Percentiles rank a stretch among this genome's conserved stretches.
phyloP scores from a whole-genome alignment of 148 eudicot genomes.

The Cornus kousa region DNA sequence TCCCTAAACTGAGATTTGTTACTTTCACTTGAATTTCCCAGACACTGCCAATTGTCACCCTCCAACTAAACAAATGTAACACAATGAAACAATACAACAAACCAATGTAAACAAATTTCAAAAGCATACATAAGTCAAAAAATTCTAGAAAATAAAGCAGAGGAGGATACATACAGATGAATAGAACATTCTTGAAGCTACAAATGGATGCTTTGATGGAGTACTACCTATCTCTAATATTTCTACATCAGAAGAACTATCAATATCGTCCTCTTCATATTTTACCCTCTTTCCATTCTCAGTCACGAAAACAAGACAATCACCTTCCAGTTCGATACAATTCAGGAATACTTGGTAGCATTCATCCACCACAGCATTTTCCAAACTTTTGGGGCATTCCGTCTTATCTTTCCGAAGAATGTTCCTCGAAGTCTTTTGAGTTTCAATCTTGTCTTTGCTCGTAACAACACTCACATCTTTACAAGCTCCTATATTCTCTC shows the following conservation, averaged over 20 bases:
- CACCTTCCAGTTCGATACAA: constrained; percentile 8
- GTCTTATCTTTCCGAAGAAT: background rate
- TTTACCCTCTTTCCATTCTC: constrained; percentile 17
- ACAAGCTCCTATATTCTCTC: background rate
- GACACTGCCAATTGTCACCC: constrained; percentile 8
- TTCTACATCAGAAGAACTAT: constrained; percentile 15
- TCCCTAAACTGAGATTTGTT: constrained; percentile 10
- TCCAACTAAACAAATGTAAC: constrained; percentile 1
- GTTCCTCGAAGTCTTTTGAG: background rate
- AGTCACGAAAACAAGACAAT: constrained; percentile 13
- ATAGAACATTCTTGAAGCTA: background rate
- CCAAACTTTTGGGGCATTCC: background rate
- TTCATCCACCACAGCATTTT: constrained; percentile 5
- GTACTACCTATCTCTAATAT: background rate
- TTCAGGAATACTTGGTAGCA: constrained; percentile 13
- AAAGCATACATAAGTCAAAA: background rate
- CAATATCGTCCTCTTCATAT: constrained; percentile 16
- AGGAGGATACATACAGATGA: constrained; percentile 24
- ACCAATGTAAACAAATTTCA: background rate
- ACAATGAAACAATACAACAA: background rate
- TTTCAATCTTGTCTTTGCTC: background rate
- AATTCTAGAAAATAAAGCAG: background rate
- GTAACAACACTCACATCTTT: background rate
- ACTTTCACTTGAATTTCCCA: constrained; percentile 1
- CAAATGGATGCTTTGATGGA: too few relatives aligned